phyloP scores from a whole-genome alignment of 2,329 filamentous ascomycete species.

The Sporothrix phasma region DNA sequence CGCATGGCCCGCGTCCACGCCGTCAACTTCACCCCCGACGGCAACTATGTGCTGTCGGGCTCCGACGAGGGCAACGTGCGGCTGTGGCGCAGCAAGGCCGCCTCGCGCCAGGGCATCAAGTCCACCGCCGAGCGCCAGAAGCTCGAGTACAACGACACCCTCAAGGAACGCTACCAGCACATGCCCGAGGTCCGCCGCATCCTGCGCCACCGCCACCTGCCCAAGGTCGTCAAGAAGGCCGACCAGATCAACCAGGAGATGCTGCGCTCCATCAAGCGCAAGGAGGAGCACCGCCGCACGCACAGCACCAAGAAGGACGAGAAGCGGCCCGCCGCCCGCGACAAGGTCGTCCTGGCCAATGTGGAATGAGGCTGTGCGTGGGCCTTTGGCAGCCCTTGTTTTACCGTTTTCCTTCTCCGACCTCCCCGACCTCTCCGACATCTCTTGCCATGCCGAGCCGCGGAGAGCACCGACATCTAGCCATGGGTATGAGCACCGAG shows the following conservation, averaged over 20 bases:
- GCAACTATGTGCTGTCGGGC: slow-evolving; percentile 79
- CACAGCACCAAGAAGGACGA: slow-evolving; percentile 74
- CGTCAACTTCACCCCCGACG: slow-evolving; percentile 56
- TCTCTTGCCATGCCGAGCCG: not conserved
- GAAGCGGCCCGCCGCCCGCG: slow-evolving; percentile 50
- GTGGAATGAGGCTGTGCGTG: slow-evolving; percentile 36
- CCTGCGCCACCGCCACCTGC: slow-evolving; percentile 79
- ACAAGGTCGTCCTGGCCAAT: slow-evolving; percentile 78
- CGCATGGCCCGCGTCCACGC: slow-evolving; percentile 82
- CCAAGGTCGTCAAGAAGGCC: slow-evolving; percentile 91
- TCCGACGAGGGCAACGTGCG: slow-evolving; percentile 84
- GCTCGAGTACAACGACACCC: slow-evolving; percentile 80
- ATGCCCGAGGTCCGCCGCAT: slow-evolving; percentile 96
- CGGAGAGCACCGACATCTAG: not conserved
- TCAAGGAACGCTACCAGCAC: slow-evolving; percentile 76
- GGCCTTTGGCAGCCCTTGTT: not conserved
- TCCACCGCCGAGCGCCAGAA: slow-evolving; percentile 75
- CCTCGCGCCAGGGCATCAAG: slow-evolving; percentile 74
- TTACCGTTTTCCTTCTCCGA: not conserved
- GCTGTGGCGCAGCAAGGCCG: slow-evolving; percentile 82
- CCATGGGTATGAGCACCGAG: not conserved
- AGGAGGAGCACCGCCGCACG: slow-evolving; percentile 88
- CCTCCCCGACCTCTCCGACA: too few relatives aligned
- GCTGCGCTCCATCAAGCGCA: slow-evolving; percentile 74
- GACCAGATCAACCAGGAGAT: slow-evolving; percentile 90